Evolutionary conservation across 1,284 basidiomycete genomes (phyloP), one percentile per base, ranked within the genome.

Genomic region (Chalciporus piperatoides): DNA sequence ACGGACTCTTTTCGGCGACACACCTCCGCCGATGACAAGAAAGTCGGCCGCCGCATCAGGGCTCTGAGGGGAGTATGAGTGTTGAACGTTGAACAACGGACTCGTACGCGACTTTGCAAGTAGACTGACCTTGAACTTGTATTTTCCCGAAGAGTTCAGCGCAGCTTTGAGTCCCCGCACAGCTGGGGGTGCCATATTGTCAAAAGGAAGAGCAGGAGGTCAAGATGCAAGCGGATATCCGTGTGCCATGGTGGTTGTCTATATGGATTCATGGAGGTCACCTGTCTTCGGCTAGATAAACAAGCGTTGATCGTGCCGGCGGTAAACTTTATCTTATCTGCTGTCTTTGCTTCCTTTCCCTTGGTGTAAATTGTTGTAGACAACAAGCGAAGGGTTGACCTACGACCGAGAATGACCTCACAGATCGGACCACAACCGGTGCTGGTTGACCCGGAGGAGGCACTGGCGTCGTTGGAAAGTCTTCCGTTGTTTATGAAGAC

Each of bases 401-500:
- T 17, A 40, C 38, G 11, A 24, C 2, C 28, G 17, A 40, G 44
- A 28, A 65, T 65, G 63, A 39, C 45, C 32, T 32, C 56, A 30
- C 54, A 56, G 15, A 54, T 61, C 17, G 63, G 62, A 35, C 71
- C 72, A 10, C 66, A 77, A 17, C 69, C 72, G 8, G 62, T 63
- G 2, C 62, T 66, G 12, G 56, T 76, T 2, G 62, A 76, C 41
- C 3, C 57, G 1, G 70, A 71, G 7, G 75, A 79, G 41, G 77
- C 76, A 43, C 67, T 90, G 11, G 73, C 69, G 9, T 69, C 65
- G 11, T 67, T 80, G 42, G 80, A 90, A 54, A 73, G 75, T 5
- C 65, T 83, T 1, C 96, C 97, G 3, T 74, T 99, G 30, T 99
- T 99, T 71, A 98, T 98, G 94, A 85, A 84, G 58, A 79, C 85